phyloP scores from a whole-genome alignment of 1,284 basidiomycete genomes.

The Cerioporus squamosus region DNA sequence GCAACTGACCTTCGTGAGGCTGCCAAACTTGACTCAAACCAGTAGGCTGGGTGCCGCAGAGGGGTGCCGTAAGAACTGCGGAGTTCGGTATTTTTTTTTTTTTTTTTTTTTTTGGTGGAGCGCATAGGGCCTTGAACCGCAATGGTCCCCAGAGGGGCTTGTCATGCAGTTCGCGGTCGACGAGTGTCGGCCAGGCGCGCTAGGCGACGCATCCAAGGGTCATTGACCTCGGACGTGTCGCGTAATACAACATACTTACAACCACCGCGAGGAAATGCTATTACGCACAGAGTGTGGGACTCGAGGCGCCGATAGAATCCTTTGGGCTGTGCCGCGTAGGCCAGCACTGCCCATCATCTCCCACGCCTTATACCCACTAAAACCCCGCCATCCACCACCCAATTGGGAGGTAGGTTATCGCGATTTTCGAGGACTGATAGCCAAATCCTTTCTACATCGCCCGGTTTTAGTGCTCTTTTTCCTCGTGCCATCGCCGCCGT shows the following conservation, averaged over 20 bases:
- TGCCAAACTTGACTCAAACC: no score
- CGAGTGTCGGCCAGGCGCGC: neutral
- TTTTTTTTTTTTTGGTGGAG: neutral
- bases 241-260: neutral
- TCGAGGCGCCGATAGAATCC: neutral
- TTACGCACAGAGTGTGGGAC: slow-evolving; percentile 22
- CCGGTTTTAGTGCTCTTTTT: no score
- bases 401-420: slow-evolving; percentile 1
- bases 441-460: no score
- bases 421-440: no score
- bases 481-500: no score
- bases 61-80: no score
- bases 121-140: neutral
- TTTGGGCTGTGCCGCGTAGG: no score
- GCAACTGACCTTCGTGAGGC: no score
- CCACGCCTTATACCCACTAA: slow-evolving; percentile 29
- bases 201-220: neutral
- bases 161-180: neutral
- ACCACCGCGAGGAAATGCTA: slow-evolving; percentile 15
- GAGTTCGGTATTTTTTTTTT: no score
- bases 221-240: neutral
- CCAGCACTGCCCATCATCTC: neutral
- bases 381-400: slow-evolving; percentile 18
- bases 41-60: no score
- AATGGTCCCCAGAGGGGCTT: neutral